Conservation (phyloP, 805 yeast species). For the Suhomyces prunicola region DNA sequence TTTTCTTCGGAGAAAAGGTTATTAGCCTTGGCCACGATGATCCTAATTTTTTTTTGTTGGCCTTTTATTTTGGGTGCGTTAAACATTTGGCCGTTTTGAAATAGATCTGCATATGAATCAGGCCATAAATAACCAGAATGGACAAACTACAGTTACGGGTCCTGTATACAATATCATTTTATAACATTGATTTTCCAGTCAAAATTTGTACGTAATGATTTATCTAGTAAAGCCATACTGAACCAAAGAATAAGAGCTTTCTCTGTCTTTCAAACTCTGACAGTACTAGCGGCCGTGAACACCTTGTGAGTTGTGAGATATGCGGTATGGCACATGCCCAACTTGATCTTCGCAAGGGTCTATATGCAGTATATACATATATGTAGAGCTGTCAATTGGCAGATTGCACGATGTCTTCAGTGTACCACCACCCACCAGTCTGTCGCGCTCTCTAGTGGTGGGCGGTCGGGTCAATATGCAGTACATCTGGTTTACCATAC, state of each 20-base stretch:
- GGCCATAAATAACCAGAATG: neutral
- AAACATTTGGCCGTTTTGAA: neutral
- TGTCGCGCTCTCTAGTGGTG: too few relatives aligned
- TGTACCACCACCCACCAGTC: neutral
- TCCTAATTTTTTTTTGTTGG: neutral
- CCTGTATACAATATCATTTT: neutral
- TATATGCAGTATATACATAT: neutral
- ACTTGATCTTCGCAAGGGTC: neutral
- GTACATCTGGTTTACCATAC: neutral
- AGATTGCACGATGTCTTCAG: neutral
- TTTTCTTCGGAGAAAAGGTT: neutral
- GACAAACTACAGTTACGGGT: neutral
- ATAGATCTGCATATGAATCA: neutral
- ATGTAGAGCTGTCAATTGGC: too few relatives aligned
- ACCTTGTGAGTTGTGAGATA: neutral
- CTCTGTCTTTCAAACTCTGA: neutral
- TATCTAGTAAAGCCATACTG: neutral
- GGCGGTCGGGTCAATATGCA: neutral
- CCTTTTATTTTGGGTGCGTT: neutral
- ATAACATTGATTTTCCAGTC: too few relatives aligned
- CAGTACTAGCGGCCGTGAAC: neutral
- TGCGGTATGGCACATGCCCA: neutral
- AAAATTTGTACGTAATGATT: neutral
- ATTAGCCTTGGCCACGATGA: neutral
- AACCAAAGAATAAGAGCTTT: neutral